Evolutionary conservation across 768 basidiomycete species (phyloP), one percentile per base, ranked within the genome.

Genomic region (Exsudoporus frostii): DNA sequence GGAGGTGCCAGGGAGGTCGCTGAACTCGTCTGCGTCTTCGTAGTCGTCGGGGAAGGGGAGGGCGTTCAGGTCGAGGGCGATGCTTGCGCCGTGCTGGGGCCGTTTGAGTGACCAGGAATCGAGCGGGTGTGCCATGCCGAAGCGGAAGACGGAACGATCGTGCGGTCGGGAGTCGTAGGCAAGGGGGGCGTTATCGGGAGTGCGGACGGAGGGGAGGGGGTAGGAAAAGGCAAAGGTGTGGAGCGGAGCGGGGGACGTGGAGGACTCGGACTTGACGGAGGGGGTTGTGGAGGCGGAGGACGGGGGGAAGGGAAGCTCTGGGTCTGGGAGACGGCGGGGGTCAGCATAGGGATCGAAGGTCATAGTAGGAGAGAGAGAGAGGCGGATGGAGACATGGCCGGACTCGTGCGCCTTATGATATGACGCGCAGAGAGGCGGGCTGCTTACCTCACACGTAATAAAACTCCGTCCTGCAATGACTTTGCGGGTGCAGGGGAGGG

Each of bases 21-120:
- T 71, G 32, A 84, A 73, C 11, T 85, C 83, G 44, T 79, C 73
- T 17, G 72, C 68, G 55, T 86, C 83, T 52, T 85, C 85, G 65
- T 84, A 85, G 22, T 85, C 85, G 59, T 86, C 84, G 36, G 71
- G 72, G 65, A 82, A 82, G 20, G 79, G 71, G 63, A 80, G 65
- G 54, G 67, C 61, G 47, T 64, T 50, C 7, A 65, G 33, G 54
- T 71, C 63, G 40, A 66, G 54, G 34, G 57, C 34, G 45, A 62
- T 61, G 62, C 27, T 48, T 32, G 60, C 33, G 22, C 24, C 50
- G 29, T 53, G 45, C 6, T 45, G 64, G 25, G 50, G 45, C 0
- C 59, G 66, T 36, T 61, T 71, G 44, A 45, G 34, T 1, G 54
- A 49, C 69, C 67, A 71, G 2, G 66, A 1, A 34, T 68, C 68